Conservation (phyloP, 805 yeast species). For the Torulaspora franciscae region DNA sequence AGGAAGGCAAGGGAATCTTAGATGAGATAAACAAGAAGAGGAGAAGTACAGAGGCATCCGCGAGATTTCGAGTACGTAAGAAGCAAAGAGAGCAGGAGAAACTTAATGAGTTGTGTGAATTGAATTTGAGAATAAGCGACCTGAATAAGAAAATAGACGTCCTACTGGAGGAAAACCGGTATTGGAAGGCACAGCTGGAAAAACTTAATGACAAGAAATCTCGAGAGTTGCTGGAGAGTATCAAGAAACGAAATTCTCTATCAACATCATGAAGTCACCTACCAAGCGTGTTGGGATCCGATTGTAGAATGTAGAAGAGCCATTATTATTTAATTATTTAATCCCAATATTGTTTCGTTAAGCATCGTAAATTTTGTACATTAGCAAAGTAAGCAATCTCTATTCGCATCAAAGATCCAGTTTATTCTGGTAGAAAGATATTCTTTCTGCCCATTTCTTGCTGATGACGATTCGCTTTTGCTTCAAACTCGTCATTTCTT, state of each 20-base stretch:
- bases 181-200: constrained; percentile 29
- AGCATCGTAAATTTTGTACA: constrained; percentile 1
- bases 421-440: constrained; percentile 25
- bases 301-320: background rate
- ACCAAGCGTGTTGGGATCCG: background rate
- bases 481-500: constrained; percentile 23
- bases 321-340: background rate
- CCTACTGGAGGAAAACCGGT: constrained; percentile 28
- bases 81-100: constrained; percentile 28
- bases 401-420: constrained; percentile 14
- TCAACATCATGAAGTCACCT: constrained; percentile 1
- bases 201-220: constrained; percentile 29
- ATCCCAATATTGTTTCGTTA: constrained; percentile 2
- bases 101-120: constrained; percentile 16
- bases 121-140: constrained; percentile 21
- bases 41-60: constrained; percentile 90
- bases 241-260: constrained; percentile 21
- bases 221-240: constrained; percentile 24
- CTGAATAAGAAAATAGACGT: constrained; percentile 23
- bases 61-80: constrained; percentile 69
- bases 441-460: constrained; percentile 33
- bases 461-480: constrained; percentile 28
- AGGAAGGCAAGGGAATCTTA: background rate
- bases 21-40: constrained; percentile 54
- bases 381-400: background rate